Evolutionary conservation across 2,329 filamentous ascomycete genomes (phyloP), one percentile per base, ranked within the genome.

Genomic region (Laburnicola sp.): DNA sequence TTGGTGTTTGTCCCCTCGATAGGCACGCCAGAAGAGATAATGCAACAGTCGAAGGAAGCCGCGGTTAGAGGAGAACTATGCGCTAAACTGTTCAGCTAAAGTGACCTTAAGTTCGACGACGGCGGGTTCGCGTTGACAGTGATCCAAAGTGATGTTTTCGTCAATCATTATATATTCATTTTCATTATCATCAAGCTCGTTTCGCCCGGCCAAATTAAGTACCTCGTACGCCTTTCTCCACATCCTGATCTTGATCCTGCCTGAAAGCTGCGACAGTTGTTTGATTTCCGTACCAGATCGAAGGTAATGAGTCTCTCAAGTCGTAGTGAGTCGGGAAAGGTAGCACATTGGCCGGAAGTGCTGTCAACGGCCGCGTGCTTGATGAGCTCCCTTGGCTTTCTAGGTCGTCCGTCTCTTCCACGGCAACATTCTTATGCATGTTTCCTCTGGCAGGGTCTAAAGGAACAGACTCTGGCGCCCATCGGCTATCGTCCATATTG

Each of bases 1-100:
- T 36, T 68, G 28, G 64, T 68, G 0, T 67, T 66, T 44, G 62
- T 67, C 10, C 63, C 65, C 0, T 55, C 56, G 3, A 68, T 68
- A 50, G 57, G 62, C 11, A 69, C 60, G 2, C 55, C 58, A 1
- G 64, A 65, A 34, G 65, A 71, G 26, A 23, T 70, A 34, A 25
- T 68, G 50, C 49, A 47, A 44, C 64, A 70, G 54, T 62, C 67
- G 11, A 37, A 49, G 3, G 60, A 61, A 54, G 60, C 67, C 26
- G 66, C 66, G 9, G 64, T 62, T 55, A 49, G 57, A 57, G 41
- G 31, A 61, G 42, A 63, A 65, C 50, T 35, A 54, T 43, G 34
- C 39, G 7, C 23, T 10, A 8, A 51, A 58, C 31, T 53, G 54
- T 10, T 34, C 38, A 16, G 40, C 43, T 37, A 54, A 50, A 25